These are phyloP conservation scores for Cylindricascospora bacillispora DNA, from an alignment of 1,139 yeast genomes.

Conservation along the genomic window DNA sequence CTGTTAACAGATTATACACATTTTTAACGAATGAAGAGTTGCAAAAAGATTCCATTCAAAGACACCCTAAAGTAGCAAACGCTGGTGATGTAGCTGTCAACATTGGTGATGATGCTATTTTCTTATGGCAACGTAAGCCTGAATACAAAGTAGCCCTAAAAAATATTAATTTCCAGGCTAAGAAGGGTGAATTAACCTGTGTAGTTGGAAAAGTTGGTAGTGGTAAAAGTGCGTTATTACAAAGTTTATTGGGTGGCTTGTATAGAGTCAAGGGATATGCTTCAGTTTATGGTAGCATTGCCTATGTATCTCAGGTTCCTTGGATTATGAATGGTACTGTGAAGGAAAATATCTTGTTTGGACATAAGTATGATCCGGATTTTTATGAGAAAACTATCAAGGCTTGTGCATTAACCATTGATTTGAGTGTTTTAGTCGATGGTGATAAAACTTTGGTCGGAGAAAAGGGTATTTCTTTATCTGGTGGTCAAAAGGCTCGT, in stretches of 20 bases:
- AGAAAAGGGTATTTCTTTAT: constrained; percentile 89
- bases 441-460: constrained; percentile 92
- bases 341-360: constrained; percentile 80
- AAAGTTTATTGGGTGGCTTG: constrained; percentile 75
- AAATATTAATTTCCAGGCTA: constrained; percentile 54
- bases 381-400: constrained; percentile 68
- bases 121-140: constrained; percentile 77
- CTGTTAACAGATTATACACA: constrained; percentile 59
- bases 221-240: constrained; percentile 82
- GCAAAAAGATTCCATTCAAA: constrained; percentile 64
- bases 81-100: constrained; percentile 60
- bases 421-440: constrained; percentile 65
- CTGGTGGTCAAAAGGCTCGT: constrained; percentile 97
- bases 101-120: constrained; percentile 57
- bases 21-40: constrained; percentile 70
- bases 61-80: constrained; percentile 38
- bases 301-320: constrained; percentile 86
- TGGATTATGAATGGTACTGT: constrained; percentile 96
- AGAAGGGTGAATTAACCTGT: constrained; percentile 75
- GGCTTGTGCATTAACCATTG: constrained; percentile 84
- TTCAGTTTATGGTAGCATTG: constrained; percentile 61
- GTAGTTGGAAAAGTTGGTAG: constrained; percentile 88
- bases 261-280: constrained; percentile 70
- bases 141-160: constrained; percentile 67
- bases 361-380: constrained; percentile 68